Conservation (phyloP, 2,329 filamentous ascomycete genomes). For the Emmonsiellopsis sp. region DNA sequence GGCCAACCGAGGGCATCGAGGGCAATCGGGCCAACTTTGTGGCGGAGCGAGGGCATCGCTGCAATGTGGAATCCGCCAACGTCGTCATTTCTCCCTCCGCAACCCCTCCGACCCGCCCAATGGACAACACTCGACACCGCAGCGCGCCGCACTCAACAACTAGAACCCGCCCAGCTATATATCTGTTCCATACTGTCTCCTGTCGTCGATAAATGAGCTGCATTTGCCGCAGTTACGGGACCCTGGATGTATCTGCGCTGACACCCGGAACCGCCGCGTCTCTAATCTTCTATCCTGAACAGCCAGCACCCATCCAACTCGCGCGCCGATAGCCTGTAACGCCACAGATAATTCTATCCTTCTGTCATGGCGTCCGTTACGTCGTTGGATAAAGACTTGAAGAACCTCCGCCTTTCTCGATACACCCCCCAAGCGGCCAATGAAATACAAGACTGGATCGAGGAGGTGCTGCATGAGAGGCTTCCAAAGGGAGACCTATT, state of each 20-base stretch:
- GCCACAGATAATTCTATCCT: background rate
- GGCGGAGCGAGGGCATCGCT: too few species aligned
- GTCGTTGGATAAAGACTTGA: conserved; percentile 90
- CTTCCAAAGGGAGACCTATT: conserved; percentile 68
- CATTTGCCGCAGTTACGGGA: background rate
- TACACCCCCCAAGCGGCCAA: conserved; percentile 87
- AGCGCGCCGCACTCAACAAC: background rate
- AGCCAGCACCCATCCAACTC: background rate
- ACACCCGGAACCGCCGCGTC: background rate
- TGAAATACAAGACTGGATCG: conserved; percentile 79
- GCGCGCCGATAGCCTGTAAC: background rate
- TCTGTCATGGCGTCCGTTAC: conserved; percentile 77
- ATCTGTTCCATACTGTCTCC: too few species aligned
- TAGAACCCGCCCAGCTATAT: background rate
- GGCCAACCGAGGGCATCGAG: too few species aligned
- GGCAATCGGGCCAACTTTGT: background rate
- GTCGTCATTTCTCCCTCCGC: background rate
- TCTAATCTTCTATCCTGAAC: too few species aligned
- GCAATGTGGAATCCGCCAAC: background rate
- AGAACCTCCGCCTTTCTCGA: conserved; percentile 80
- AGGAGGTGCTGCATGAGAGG: conserved; percentile 64
- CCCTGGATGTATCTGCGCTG: background rate
- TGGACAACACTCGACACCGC: background rate
- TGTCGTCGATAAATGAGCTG: too few species aligned
- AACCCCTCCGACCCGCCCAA: background rate